These are phyloP conservation scores for Hypsizygus ulmarius DNA, from an alignment of 1,284 basidiomycete species.

Conservation along the genomic window DNA sequence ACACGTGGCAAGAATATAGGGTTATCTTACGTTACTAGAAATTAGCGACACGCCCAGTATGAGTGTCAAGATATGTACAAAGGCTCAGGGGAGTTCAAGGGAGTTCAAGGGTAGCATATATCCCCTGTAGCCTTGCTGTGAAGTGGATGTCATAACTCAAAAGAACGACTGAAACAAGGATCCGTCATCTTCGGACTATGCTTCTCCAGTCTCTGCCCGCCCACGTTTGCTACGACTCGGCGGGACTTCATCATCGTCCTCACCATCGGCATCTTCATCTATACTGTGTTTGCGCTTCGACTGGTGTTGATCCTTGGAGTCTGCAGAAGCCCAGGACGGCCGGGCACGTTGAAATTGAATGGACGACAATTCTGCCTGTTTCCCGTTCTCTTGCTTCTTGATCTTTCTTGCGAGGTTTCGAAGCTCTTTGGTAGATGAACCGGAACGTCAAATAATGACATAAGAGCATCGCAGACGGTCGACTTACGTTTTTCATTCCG, in stretches of 20 bases:
- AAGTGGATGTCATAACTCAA: slow-evolving; percentile 1
- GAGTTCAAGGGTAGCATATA: too few species aligned
- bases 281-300: slow-evolving; percentile 33
- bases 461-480: neutral
- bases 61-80: slow-evolving; percentile 14
- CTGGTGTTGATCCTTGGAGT: slow-evolving; percentile 16
- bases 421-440: slow-evolving; percentile 27
- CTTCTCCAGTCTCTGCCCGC: slow-evolving; percentile 11
- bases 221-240: slow-evolving; percentile 25
- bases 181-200: slow-evolving; percentile 10
- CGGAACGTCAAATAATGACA: neutral
- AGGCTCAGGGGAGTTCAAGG: neutral
- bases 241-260: slow-evolving; percentile 15
- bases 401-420: slow-evolving; percentile 38
- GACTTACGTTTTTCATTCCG: slow-evolving; percentile 45
- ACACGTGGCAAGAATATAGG: slow-evolving; percentile 12
- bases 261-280: slow-evolving; percentile 24
- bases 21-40: neutral
- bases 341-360: slow-evolving; percentile 26
- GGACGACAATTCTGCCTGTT: slow-evolving; percentile 18
- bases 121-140: neutral
- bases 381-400: slow-evolving; percentile 18
- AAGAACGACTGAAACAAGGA: slow-evolving; percentile 3
- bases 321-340: slow-evolving; percentile 22
- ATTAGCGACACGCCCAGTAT: too few species aligned